Conservation (phyloP, 2,329 filamentous ascomycete genomes). For the Sclerotinia sclerotiorum region DNA sequence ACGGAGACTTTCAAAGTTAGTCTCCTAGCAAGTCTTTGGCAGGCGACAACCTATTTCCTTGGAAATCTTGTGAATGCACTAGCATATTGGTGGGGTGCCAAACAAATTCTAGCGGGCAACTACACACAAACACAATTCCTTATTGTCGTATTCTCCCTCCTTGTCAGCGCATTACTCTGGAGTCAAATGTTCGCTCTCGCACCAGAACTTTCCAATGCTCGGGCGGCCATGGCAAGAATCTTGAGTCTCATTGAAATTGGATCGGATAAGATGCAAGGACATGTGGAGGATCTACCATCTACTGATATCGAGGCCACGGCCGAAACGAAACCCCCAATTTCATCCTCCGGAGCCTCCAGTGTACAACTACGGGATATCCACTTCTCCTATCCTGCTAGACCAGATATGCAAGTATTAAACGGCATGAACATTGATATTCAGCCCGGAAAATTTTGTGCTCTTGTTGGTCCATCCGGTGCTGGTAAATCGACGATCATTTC, state of each 20-base stretch:
- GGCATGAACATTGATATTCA: slow-evolving; percentile 56
- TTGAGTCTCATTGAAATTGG: slow-evolving; percentile 51
- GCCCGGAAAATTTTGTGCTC: slow-evolving; percentile 60
- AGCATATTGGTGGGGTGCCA: slow-evolving; percentile 77
- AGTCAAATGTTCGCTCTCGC: slow-evolving; percentile 73
- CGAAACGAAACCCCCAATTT: slow-evolving; percentile 31
- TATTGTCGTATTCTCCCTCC: slow-evolving; percentile 68
- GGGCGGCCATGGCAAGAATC: slow-evolving; percentile 59
- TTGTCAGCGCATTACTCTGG: slow-evolving; percentile 71
- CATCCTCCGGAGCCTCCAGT: slow-evolving; percentile 25
- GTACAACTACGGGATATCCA: slow-evolving; percentile 58
- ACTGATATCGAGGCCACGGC: slow-evolving; percentile 45
- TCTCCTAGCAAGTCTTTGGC: slow-evolving; percentile 46
- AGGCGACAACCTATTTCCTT: slow-evolving; percentile 58
- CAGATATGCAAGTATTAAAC: slow-evolving; percentile 56
- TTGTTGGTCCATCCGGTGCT: slow-evolving; percentile 65
- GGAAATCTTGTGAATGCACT: slow-evolving; percentile 71
- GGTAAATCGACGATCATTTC: slow-evolving; percentile 67
- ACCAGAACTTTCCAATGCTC: slow-evolving; percentile 68
- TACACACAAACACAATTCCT: slow-evolving; percentile 68
- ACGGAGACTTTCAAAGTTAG: slow-evolving; percentile 53
- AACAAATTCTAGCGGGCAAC: slow-evolving; percentile 64
- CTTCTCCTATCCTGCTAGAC: slow-evolving; percentile 66
- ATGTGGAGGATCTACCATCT: slow-evolving; percentile 19
- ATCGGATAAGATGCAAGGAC: slow-evolving; percentile 32